Evolutionary conservation across 2,329 filamentous ascomycete genomes (phyloP).

Genomic region (Colletotrichum spinosum): DNA sequence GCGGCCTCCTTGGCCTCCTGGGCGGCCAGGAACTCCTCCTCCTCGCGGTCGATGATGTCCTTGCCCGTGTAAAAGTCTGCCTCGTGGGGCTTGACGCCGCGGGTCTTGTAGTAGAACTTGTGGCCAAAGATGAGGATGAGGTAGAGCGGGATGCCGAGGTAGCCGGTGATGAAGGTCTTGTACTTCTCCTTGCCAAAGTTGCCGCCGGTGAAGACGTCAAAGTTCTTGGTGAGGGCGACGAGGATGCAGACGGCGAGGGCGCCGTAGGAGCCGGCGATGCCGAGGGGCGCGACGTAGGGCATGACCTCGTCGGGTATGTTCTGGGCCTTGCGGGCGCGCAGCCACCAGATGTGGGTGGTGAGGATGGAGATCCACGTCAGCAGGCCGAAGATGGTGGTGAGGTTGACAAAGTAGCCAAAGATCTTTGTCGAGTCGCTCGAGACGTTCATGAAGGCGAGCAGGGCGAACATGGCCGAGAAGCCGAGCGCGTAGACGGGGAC

Average conservation of each 20-base stretch:
- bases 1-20: constrained; percentile 51
- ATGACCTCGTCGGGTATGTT: constrained; percentile 65
- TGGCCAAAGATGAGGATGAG: constrained; percentile 76
- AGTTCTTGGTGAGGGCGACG: constrained; percentile 87
- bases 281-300: constrained; percentile 77
- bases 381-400: constrained; percentile 75
- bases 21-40: constrained; percentile 74
- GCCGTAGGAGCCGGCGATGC: constrained; percentile 74
- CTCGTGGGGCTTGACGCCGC: constrained; percentile 66
- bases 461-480: constrained; percentile 70
- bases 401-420: constrained; percentile 73
- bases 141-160: constrained; percentile 82
- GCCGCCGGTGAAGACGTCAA: constrained; percentile 73
- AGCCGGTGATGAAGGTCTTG: constrained; percentile 82
- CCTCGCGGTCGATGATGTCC: constrained; percentile 78
- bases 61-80: constrained; percentile 80
- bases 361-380: constrained; percentile 77
- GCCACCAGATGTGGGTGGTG: constrained; percentile 75
- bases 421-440: constrained; percentile 47
- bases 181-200: constrained; percentile 61
- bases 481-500: constrained; percentile 76
- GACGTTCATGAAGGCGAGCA: constrained; percentile 77
- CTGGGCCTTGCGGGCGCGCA: constrained; percentile 72
- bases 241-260: constrained; percentile 78
- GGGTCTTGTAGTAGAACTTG: constrained; percentile 67